Evolutionary conservation across 495 filamentous ascomycete species (phyloP).

Genomic region (Trichoderma gamsii): DNA sequence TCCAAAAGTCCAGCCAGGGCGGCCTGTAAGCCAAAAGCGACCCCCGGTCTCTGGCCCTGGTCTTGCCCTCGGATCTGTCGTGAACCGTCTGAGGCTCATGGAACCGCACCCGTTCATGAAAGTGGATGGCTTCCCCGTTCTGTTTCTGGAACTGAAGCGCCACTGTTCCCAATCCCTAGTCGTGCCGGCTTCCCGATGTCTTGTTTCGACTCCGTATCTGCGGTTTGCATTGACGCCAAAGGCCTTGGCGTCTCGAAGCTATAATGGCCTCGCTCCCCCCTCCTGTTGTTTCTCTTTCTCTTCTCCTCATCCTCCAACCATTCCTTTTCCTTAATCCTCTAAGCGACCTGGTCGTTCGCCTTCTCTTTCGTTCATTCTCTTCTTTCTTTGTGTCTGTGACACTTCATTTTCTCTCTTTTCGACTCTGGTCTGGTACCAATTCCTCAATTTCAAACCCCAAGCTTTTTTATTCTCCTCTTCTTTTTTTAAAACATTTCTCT

Average conservation of each 20-base stretch:
- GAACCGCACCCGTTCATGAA: background rate
- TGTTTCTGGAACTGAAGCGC: conserved; percentile 3
- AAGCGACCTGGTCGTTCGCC: conserved; percentile 11
- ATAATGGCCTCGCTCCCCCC: conserved; percentile 13
- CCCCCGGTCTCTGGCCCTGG: conserved; percentile 8
- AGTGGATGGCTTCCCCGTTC: background rate
- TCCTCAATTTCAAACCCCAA: conserved; percentile 15
- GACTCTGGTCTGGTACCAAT: conserved; percentile 45
- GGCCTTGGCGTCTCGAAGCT: conserved; percentile 12
- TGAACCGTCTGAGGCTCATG: conserved; percentile 11
- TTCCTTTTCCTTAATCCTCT: conserved; percentile 11
- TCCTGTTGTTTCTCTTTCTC: conserved; percentile 3
- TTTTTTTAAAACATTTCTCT: background rate
- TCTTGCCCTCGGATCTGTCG: background rate
- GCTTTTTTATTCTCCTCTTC: conserved; percentile 6
- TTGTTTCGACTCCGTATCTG: conserved; percentile 4
- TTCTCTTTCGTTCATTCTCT: conserved; percentile 17
- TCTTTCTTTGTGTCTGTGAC: conserved; percentile 33
- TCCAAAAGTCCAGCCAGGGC: background rate
- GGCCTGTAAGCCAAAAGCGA: background rate
- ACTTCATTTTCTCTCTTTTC: conserved; percentile 33
- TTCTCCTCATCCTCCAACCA: conserved; percentile 13
- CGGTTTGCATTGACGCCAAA: conserved; percentile 12
- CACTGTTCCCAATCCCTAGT: conserved; percentile 4
- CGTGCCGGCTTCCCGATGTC: conserved; percentile 9